A percentile compares a stretch with the other conserved stretches of the same genome.
phyloP scores from a whole-genome alignment of 2,329 filamentous ascomycete species.

The Claviceps paspali region DNA sequence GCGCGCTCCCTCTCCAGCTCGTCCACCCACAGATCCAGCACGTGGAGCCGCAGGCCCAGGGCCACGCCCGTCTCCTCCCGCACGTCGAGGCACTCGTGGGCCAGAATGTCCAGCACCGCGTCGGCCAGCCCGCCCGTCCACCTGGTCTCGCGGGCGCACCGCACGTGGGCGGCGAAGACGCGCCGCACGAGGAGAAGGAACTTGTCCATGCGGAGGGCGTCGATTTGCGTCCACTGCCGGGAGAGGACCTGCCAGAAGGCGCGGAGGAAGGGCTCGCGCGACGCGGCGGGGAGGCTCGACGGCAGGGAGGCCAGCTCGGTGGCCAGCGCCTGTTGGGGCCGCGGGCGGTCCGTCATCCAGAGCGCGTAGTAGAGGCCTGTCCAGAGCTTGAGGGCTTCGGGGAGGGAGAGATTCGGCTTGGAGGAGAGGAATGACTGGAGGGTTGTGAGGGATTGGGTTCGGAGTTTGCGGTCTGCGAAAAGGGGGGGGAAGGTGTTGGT shows the following conservation, averaged over 20 bases:
- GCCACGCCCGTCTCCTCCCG: slow-evolving; percentile 43
- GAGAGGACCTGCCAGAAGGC: slow-evolving; percentile 60
- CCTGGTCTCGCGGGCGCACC: slow-evolving; percentile 22
- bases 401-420: slow-evolving; percentile 40
- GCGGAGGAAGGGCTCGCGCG: slow-evolving; percentile 33
- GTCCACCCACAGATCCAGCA: slow-evolving; percentile 83
- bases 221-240: slow-evolving; percentile 57
- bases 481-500: neutral
- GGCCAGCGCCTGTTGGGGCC: slow-evolving; percentile 75
- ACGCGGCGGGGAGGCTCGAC: slow-evolving; percentile 35
- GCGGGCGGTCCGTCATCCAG: slow-evolving; percentile 84
- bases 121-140: slow-evolving; percentile 17
- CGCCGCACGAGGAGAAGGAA: slow-evolving; percentile 73
- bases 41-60: slow-evolving; percentile 73
- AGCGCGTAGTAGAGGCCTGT: slow-evolving; percentile 87
- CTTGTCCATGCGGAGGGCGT: slow-evolving; percentile 76
- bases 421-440: slow-evolving; percentile 64
- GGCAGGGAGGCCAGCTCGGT: slow-evolving; percentile 56
- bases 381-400: slow-evolving; percentile 80
- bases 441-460: slow-evolving; percentile 61
- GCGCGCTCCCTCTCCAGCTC: slow-evolving; percentile 62
- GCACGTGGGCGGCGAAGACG: slow-evolving; percentile 58
- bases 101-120: slow-evolving; percentile 14
- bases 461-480: slow-evolving; percentile 54
- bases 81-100: slow-evolving; percentile 18